Conservation (phyloP, 2,329 filamentous ascomycete species). For the Hymenoscyphus linearis region DNA sequence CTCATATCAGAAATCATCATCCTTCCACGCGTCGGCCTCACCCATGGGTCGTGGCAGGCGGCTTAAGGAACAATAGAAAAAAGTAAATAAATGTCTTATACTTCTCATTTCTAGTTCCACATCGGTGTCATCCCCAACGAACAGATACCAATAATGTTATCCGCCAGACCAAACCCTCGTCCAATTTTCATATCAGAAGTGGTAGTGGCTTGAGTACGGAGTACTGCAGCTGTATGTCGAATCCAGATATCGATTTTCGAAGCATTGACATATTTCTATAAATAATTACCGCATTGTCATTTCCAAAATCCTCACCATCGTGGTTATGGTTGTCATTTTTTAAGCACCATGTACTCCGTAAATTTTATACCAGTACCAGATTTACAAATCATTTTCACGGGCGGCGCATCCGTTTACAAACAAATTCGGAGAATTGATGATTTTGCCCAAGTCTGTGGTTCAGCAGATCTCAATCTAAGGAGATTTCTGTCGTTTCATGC, state of each 20-base stretch:
- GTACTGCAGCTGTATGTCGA: no score
- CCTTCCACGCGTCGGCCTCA: background rate
- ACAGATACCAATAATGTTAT: no score
- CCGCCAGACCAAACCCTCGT: no score
- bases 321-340: background rate
- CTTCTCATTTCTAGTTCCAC: background rate
- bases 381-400: background rate
- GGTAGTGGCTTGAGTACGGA: no score
- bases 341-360: background rate
- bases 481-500: background rate
- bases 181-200: no score
- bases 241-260: no score
- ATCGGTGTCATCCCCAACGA: no score
- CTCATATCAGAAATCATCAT: background rate
- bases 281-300: no score
- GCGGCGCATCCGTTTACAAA: background rate
- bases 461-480: background rate
- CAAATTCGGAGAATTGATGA: background rate
- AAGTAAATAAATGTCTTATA: background rate
- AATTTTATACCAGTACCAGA: background rate
- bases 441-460: background rate
- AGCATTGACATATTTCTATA: no score
- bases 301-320: background rate
- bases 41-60: background rate
- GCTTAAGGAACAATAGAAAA: background rate